Conservation (phyloP, 106 monocot species). For the Gastrodia elata region DNA sequence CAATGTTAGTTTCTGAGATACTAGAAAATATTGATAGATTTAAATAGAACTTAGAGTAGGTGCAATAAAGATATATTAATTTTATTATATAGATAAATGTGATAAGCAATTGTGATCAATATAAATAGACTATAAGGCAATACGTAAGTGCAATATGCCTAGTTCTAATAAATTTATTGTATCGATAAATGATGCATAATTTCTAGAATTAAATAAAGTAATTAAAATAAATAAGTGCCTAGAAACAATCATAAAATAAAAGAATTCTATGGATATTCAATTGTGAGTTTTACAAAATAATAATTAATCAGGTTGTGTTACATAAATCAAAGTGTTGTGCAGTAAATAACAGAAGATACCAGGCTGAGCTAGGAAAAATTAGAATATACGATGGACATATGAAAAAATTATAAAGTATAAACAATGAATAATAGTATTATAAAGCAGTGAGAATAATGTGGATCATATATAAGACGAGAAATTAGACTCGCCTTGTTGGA, state of each 20-base stretch:
- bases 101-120: too few species aligned
- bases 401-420: not conserved
- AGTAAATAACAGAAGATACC: not conserved
- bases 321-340: not conserved
- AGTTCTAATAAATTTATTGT: not conserved
- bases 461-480: not conserved
- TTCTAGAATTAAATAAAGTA: not conserved
- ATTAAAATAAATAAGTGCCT: not conserved
- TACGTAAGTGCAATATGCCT: too few species aligned
- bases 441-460: not conserved
- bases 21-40: not conserved
- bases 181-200: not conserved
- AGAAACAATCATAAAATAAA: not conserved
- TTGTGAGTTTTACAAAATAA: not conserved
- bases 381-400: not conserved
- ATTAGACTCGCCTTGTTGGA: not conserved
- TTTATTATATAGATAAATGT: too few species aligned
- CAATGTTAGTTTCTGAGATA: not conserved
- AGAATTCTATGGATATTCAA: not conserved
- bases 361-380: not conserved
- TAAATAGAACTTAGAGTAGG: not conserved
- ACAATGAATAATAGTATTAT: not conserved
- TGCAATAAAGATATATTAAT: too few species aligned
- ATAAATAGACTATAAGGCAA: too few species aligned
- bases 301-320: not conserved